Base-by-base conservation (phyloP, 2,329 filamentous ascomycete genomes). In the Paraphoma chrysanthemicola region DNA sequence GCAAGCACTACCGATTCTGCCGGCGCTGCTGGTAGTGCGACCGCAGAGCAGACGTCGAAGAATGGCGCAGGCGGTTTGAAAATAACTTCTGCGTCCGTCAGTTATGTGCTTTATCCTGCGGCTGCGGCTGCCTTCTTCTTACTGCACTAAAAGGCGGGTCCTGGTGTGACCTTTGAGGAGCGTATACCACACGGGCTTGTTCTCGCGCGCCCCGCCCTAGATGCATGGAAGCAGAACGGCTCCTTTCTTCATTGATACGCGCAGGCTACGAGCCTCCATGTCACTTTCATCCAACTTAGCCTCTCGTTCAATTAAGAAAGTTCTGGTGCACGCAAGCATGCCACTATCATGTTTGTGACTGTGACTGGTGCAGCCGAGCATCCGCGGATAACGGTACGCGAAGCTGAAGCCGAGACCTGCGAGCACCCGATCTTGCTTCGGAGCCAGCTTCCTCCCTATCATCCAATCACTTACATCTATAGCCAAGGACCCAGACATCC, bases 341-440 rank as follows among this genome's bases (percentile, higher is more conserved):
- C 33, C 33, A 6, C 14, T 7, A 10, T 14, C 33, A 10, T 10
- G 9, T 10, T 36, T 36, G 33, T 36, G 14, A 14, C 33, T 36
- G 23, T 23, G 23, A 23, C 33, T 4, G 6, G 33, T 14, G 14
- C 14, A 30, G 29, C 48, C 41, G 48, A 51, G 39, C 48, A 51
- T 44, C 42, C 48, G 29, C 41, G 48, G 48, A 36, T 31, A 18
- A 49, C 47, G 47, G 17, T 49, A 49, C 36, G 47, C 47, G 47
- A 23, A 30, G 12, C 18, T 30, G 23, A 30, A 29, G 39, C 18
- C 47, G 18, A 49, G 17, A 42, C 47, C 9, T 17, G 36, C 47
- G 16, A n/a, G 39, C 39, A n/a, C 4, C 39, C 39, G 33, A 36
- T 10, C 14, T 14, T 36, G 33, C 33, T 3, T 3, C 33, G 33